These are phyloP conservation scores for Colletotrichum trifolii DNA, from an alignment of 2,329 filamentous ascomycete genomes.

Conservation along the genomic window DNA sequence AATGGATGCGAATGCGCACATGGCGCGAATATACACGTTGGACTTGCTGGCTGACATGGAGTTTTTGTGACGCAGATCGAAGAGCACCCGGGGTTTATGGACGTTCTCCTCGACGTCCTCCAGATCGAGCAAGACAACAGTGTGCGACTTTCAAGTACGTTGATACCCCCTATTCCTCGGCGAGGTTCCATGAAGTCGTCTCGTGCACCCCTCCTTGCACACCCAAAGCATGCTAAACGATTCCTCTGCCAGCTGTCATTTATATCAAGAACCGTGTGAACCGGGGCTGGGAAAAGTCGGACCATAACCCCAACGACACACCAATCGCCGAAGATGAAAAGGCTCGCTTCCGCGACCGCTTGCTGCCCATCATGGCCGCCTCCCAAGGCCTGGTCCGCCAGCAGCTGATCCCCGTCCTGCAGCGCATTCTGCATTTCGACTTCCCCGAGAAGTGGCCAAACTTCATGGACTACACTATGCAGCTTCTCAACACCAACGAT, in stretches of 20 bases:
- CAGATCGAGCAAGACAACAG: constrained; percentile 87
- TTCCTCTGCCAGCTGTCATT: constrained; percentile 77
- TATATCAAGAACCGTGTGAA: constrained; percentile 98
- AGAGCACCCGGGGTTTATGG: constrained; percentile 88
- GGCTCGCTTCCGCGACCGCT: constrained; percentile 82
- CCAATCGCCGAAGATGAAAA: constrained; percentile 92
- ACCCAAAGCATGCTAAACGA: constrained; percentile 19
- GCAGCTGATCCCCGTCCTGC: constrained; percentile 92
- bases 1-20: neutral
- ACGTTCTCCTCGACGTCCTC: constrained; percentile 90
- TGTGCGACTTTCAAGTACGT: constrained; percentile 88
- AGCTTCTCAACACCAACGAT: constrained; percentile 88
- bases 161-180: constrained; percentile 34
- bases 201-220: neutral
- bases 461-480: constrained; percentile 92
- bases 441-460: constrained; percentile 95
- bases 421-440: constrained; percentile 95
- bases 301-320: constrained; percentile 78
- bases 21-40: constrained; percentile 32
- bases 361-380: constrained; percentile 88
- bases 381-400: constrained; percentile 85
- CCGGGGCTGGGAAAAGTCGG: constrained; percentile 85
- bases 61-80: constrained; percentile 74
- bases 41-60: constrained; percentile 26
- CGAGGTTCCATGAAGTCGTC: constrained; percentile 30